These are phyloP conservation scores for Sequoiadendron giganteum DNA, from an alignment of 75 land plant species.

Conservation along the genomic window DNA sequence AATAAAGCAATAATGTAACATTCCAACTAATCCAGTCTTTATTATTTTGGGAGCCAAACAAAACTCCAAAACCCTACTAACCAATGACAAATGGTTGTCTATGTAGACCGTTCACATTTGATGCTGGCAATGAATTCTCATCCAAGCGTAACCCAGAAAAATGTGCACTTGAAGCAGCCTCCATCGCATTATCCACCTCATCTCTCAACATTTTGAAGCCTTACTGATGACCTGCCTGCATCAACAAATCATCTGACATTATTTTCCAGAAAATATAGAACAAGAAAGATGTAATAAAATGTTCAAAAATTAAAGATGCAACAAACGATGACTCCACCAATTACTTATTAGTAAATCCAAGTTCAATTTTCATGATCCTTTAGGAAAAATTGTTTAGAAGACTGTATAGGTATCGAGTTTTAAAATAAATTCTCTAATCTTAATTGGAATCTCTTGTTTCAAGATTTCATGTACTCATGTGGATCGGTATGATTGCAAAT, in stretches of 20 bases:
- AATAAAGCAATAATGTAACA: background rate
- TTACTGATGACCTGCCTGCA: background rate
- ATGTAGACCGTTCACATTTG: background rate
- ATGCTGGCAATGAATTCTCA: conserved; percentile 9
- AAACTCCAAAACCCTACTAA: conserved; percentile 6
- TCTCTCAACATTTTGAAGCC: background rate
- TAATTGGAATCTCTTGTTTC: background rate
- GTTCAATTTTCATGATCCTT: background rate
- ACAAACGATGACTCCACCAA: background rate
- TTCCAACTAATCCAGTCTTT: background rate
- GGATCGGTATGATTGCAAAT: background rate
- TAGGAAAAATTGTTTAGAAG: background rate
- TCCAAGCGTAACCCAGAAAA: conserved; percentile 75
- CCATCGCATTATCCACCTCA: conserved; percentile 43
- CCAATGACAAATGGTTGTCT: conserved; percentile 89
- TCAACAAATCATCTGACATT: background rate
- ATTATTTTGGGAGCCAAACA: background rate
- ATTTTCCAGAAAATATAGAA: background rate
- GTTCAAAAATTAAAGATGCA: background rate
- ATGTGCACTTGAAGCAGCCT: conserved; percentile 62
- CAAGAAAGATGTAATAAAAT: background rate
- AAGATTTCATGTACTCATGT: background rate
- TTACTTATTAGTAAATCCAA: background rate
- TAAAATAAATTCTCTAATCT: background rate
- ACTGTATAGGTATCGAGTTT: background rate